A percentile compares a stretch with the other conserved stretches of the same genome.
Evolutionary conservation across 2,329 filamentous ascomycete species (phyloP).

Genomic region (Venturia pyrina): DNA sequence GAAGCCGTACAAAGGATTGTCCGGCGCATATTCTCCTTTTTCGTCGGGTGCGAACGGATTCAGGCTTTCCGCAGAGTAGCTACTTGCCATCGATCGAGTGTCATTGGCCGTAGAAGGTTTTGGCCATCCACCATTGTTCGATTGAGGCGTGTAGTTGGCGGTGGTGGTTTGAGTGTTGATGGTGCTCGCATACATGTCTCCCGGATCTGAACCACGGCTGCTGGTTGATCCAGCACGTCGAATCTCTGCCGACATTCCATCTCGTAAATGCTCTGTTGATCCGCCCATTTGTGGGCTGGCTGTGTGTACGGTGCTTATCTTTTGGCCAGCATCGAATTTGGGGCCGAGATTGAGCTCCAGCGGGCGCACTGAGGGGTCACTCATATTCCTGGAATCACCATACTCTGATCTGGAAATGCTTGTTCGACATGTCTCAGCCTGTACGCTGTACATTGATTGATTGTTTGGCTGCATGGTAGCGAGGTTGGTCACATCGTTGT

Average conservation of each 20-base stretch:
- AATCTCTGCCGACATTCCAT: slow-evolving; percentile 10
- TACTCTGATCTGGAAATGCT: slow-evolving; percentile 24
- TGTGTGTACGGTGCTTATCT: slow-evolving; percentile 56
- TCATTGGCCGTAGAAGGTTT: not conserved
- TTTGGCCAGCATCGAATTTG: slow-evolving; percentile 30
- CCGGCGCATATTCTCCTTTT: slow-evolving; percentile 17
- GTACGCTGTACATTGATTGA: slow-evolving; percentile 26
- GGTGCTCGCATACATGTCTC: slow-evolving; percentile 3
- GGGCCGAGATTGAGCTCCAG: slow-evolving; percentile 44
- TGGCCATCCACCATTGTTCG: not conserved
- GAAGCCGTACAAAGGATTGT: slow-evolving; percentile 15
- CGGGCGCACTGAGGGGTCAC: slow-evolving; percentile 58
- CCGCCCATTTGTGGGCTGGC: slow-evolving; percentile 61
- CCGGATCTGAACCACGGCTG: slow-evolving; percentile 2
- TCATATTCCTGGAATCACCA: slow-evolving; percentile 40
- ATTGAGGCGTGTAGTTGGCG: slow-evolving; percentile 1
- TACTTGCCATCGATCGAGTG: slow-evolving; percentile 24
- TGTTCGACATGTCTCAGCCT: slow-evolving; percentile 18
- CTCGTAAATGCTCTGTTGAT: slow-evolving; percentile 32
- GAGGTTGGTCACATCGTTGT: slow-evolving; percentile 46
- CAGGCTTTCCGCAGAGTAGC: slow-evolving; percentile 19
- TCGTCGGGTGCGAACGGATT: not conserved
- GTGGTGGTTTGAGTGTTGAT: not conserved
- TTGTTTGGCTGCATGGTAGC: slow-evolving; percentile 7
- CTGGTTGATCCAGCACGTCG: slow-evolving; percentile 7